Evolutionary conservation across 805 yeast genomes (phyloP).

Genomic region (Pichia eremophila): DNA sequence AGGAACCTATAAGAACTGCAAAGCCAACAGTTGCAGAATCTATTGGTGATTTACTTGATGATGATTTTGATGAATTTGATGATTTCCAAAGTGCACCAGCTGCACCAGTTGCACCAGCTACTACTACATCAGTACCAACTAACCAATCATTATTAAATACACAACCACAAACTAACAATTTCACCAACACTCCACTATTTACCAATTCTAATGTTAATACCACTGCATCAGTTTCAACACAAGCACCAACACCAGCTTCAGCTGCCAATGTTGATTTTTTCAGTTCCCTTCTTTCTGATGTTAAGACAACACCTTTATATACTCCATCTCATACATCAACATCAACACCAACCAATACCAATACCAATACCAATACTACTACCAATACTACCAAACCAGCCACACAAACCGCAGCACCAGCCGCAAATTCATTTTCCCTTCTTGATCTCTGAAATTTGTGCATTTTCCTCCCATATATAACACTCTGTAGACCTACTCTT

Average conservation of each 20-base stretch:
- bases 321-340: slow-evolving; percentile 1
- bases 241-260: neutral
- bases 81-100: slow-evolving; percentile 59
- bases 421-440: neutral
- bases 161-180: neutral
- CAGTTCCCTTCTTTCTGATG: neutral
- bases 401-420: neutral
- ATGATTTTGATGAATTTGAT: slow-evolving; percentile 59
- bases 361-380: slow-evolving; percentile 1
- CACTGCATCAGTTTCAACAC: neutral
- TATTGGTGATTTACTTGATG: slow-evolving; percentile 44
- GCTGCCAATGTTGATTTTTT: slow-evolving; percentile 14
- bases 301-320: neutral
- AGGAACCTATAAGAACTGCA: slow-evolving; percentile 20
- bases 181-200: neutral
- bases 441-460: neutral
- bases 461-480: too few species aligned
- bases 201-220: neutral
- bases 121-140: slow-evolving; percentile 13
- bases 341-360: too few species aligned
- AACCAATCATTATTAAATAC: slow-evolving; percentile 11
- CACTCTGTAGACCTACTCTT: neutral
- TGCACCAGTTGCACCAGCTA: slow-evolving; percentile 2
- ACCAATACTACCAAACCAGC: neutral
- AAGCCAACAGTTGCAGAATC: slow-evolving; percentile 28